Evolutionary conservation across 192 early-diverging fungal species (phyloP).

Genomic region (Coemansia umbellata): DNA sequence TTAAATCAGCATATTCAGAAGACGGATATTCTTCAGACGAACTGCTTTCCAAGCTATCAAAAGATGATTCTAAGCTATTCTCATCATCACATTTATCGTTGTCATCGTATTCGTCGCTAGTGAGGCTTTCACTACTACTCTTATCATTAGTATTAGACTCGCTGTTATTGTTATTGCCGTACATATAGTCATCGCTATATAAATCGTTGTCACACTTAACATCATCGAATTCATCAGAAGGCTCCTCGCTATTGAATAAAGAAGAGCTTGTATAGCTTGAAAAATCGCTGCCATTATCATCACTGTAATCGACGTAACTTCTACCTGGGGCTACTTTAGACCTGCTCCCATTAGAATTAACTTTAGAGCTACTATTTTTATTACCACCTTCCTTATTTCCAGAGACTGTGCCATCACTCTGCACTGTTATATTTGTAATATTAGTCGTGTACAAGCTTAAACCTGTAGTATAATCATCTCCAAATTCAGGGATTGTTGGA

Average conservation of each 20-base stretch:
- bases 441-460: conserved; percentile 11
- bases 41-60: too few species aligned
- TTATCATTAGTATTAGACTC: too few species aligned
- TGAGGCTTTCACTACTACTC: too few species aligned
- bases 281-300: background rate
- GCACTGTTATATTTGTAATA: conserved; percentile 16
- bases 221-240: background rate
- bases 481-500: conserved; percentile 48
- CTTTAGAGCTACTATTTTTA: background rate
- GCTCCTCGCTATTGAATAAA: background rate
- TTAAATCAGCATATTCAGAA: too few species aligned
- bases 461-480: conserved; percentile 15
- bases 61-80: too few species aligned
- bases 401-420: background rate
- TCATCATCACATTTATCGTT: too few species aligned
- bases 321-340: too few species aligned
- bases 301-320: too few species aligned
- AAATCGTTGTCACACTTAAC: background rate
- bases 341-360: too few species aligned
- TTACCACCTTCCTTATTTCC: background rate
- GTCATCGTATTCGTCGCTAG: too few species aligned
- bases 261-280: background rate
- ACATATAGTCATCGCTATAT: background rate
- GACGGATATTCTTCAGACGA: too few species aligned
- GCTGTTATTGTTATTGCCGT: too few species aligned